These are phyloP conservation scores for Aspergillus sp. DNA, from an alignment of 2,329 filamentous ascomycete genomes.

Conservation along the genomic window DNA sequence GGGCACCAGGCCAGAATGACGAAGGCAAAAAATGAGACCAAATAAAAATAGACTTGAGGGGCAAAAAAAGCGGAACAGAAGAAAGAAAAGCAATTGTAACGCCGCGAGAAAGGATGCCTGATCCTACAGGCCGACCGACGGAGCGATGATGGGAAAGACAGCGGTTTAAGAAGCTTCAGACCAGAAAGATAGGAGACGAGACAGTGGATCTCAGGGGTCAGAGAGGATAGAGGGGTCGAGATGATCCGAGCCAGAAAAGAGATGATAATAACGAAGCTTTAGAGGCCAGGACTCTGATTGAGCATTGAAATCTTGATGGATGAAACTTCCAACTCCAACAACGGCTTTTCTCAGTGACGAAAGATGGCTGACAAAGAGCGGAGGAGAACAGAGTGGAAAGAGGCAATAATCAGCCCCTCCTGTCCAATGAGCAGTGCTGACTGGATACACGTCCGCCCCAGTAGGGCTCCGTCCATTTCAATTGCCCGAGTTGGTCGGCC, in stretches of 20 bases:
- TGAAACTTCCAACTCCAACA: background rate
- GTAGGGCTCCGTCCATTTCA: background rate
- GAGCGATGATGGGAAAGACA: background rate
- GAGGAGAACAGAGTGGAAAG: background rate
- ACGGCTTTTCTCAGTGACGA: background rate
- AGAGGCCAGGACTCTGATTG: background rate
- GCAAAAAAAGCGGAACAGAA: slow-evolving; percentile 3
- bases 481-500: background rate
- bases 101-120: slow-evolving; percentile 3
- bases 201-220: background rate
- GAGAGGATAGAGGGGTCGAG: background rate
- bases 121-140: slow-evolving; percentile 2
- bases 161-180: background rate
- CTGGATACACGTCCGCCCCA: slow-evolving; percentile 1
- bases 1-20: slow-evolving; percentile 15
- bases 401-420: background rate
- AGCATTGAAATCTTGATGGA: background rate
- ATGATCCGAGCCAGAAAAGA: background rate
- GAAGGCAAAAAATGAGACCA: background rate
- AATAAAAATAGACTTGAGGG: slow-evolving; percentile 8
- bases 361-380: background rate
- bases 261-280: background rate
- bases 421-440: background rate
- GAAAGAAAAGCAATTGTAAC: background rate
- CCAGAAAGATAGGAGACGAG: background rate